Evolutionary conservation across 192 early-diverging fungal genomes (phyloP).

Genomic region (Obelidium mucronatum): DNA sequence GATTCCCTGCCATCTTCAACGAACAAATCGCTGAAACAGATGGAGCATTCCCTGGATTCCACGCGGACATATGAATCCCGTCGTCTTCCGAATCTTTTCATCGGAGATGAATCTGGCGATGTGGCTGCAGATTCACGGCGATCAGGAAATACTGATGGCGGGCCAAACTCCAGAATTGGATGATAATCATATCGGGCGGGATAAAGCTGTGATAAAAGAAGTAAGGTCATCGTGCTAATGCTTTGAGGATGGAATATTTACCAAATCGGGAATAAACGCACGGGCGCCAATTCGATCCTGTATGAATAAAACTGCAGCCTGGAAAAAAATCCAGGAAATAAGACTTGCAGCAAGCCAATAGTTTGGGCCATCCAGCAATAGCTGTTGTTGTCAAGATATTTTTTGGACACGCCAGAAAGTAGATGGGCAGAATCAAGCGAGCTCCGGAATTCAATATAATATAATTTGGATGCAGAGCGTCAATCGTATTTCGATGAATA

Average conservation of each 20-base stretch:
- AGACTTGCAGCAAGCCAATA: constrained; percentile 57
- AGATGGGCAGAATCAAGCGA: constrained; percentile 67
- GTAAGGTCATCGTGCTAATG: no score
- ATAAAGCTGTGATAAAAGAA: constrained; percentile 24
- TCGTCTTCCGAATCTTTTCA: constrained; percentile 16
- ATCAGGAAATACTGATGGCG: no score
- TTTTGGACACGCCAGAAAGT: constrained; percentile 64
- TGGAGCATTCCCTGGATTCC: constrained; percentile 21
- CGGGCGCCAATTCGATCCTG: constrained; percentile 76
- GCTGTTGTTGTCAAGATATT: constrained; percentile 54
- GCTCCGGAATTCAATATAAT: constrained; percentile 64
- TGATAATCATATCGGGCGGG: constrained; percentile 35
- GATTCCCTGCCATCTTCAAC: no score
- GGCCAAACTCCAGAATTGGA: background rate
- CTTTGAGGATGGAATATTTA: constrained; percentile 35
- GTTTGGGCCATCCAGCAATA: constrained; percentile 51
- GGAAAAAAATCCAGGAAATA: constrained; percentile 62
- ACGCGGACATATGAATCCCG: background rate
- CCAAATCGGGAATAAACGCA: constrained; percentile 74
- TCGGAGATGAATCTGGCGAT: no score
- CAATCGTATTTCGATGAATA: constrained; percentile 66
- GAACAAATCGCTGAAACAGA: constrained; percentile 19
- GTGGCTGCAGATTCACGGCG: no score
- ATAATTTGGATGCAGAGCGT: constrained; percentile 63
- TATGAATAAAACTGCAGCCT: constrained; percentile 63